phyloP scores from a whole-genome alignment of 2,329 filamentous ascomycete genomes.

The Phialemonium atrogriseum region DNA sequence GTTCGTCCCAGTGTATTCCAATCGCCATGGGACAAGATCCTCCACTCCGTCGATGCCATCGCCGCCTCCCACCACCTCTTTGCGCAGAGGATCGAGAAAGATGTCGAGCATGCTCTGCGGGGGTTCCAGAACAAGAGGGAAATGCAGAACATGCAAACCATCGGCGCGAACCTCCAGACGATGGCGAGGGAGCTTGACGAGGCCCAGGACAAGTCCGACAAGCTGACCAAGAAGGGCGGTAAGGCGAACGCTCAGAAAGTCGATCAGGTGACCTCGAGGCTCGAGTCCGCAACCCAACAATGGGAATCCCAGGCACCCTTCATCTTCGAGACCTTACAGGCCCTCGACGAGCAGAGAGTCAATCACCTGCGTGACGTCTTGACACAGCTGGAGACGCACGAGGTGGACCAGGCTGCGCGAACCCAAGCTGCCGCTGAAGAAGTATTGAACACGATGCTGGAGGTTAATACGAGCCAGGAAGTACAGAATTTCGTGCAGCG shows the following conservation, averaged over 20 bases:
- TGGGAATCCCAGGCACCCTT: conserved; percentile 95
- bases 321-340: conserved; percentile 88
- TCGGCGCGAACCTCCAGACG: conserved; percentile 69
- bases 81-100: conserved; percentile 73
- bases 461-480: conserved; percentile 79
- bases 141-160: conserved; percentile 70
- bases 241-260: conserved; percentile 72
- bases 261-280: conserved; percentile 60
- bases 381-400: conserved; percentile 88
- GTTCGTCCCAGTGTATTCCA: conserved; percentile 65
- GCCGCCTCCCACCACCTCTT: conserved; percentile 78
- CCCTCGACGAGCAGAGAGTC: conserved; percentile 78
- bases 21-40: conserved; percentile 80
- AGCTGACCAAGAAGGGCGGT: conserved; percentile 68
- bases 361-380: conserved; percentile 86
- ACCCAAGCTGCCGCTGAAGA: conserved; percentile 67
- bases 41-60: conserved; percentile 69
- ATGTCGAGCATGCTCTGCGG: conserved; percentile 79
- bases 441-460: conserved; percentile 73
- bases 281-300: conserved; percentile 71
- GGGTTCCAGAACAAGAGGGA: conserved; percentile 68
- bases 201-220: conserved; percentile 78
- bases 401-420: conserved; percentile 77
- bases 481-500: conserved; percentile 61
- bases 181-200: conserved; percentile 81